Evolutionary conservation across 202 grass and related monocot species (phyloP).

Genomic region (Dendrocalamus latiflorus): DNA sequence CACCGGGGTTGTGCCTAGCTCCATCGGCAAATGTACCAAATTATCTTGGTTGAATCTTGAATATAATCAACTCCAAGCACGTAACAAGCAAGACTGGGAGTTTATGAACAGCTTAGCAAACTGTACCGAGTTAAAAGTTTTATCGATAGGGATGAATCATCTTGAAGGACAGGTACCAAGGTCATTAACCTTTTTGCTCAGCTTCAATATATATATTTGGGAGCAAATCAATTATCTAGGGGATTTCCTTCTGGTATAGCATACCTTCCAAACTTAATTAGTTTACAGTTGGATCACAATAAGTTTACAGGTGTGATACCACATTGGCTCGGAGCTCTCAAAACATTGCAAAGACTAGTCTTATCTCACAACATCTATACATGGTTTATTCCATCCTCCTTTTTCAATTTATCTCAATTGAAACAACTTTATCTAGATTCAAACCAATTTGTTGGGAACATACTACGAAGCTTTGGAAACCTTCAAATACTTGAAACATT

Average conservation of each 20-base stretch:
- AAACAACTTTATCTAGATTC: not conserved
- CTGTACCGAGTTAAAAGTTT: not conserved
- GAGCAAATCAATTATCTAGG: conserved; percentile 11
- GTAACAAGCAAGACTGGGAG: not conserved
- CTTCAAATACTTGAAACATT: not conserved
- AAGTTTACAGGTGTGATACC: conserved; percentile 7
- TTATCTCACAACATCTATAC: not conserved
- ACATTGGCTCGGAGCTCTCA: too few species aligned
- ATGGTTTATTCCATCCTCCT: conserved; percentile 10
- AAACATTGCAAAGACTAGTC: not conserved
- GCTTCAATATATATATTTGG: not conserved
- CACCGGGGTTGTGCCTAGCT: too few species aligned
- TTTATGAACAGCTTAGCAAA: conserved; percentile 15
- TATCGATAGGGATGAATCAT: not conserved
- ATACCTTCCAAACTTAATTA: not conserved
- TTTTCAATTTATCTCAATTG: conserved; percentile 24
- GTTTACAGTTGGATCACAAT: not conserved
- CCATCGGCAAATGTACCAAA: not conserved
- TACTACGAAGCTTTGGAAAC: conserved; percentile 17
- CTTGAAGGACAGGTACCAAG: not conserved
- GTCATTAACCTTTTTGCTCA: not conserved
- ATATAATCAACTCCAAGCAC: not conserved
- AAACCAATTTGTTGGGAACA: conserved; percentile 16
- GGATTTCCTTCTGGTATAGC: conserved; percentile 10
- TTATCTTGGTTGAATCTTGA: not conserved